Evolutionary conservation across 345 rosid genomes (phyloP).

Genomic region (Sisymbrium irio): DNA sequence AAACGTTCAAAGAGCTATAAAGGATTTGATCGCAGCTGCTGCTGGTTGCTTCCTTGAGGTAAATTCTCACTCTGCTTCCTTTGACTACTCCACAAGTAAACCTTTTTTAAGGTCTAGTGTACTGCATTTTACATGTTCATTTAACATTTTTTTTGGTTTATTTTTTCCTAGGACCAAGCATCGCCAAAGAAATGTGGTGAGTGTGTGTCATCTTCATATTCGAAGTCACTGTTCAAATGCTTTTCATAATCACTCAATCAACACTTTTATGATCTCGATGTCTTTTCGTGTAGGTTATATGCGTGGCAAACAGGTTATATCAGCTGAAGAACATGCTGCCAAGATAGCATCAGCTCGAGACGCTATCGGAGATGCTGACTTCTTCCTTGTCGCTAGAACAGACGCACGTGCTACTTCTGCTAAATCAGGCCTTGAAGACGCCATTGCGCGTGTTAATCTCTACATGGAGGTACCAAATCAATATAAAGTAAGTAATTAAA

Average conservation of each 20-base stretch:
- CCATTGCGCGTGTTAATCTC: constrained; percentile 31
- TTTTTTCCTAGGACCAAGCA: constrained; percentile 46
- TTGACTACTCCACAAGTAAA: no score
- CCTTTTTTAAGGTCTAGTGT: no score
- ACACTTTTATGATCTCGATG: not conserved
- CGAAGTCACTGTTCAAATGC: not conserved
- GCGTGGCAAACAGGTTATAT: constrained; percentile 51
- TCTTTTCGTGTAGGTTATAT: constrained; percentile 30
- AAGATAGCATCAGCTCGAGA: constrained; percentile 50
- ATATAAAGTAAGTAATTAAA: not conserved
- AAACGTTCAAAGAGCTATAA: constrained; percentile 47
- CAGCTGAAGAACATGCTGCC: constrained; percentile 52
- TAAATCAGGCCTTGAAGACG: constrained; percentile 41
- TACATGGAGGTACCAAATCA: constrained; percentile 24
- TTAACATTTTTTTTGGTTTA: not conserved
- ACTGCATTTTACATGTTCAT: no score
- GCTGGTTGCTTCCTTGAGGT: constrained; percentile 64
- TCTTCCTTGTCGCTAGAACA: constrained; percentile 52
- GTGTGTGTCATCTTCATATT: not conserved
- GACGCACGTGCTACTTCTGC: constrained; percentile 48
- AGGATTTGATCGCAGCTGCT: constrained; percentile 50
- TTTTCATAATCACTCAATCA: not conserved
- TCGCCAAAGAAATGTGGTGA: constrained; percentile 56
- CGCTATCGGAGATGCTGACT: constrained; percentile 50
- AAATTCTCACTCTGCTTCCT: not conserved